phyloP scores from a whole-genome alignment of 2,329 filamentous ascomycete genomes.

The Trematosphaeria pertusa region DNA sequence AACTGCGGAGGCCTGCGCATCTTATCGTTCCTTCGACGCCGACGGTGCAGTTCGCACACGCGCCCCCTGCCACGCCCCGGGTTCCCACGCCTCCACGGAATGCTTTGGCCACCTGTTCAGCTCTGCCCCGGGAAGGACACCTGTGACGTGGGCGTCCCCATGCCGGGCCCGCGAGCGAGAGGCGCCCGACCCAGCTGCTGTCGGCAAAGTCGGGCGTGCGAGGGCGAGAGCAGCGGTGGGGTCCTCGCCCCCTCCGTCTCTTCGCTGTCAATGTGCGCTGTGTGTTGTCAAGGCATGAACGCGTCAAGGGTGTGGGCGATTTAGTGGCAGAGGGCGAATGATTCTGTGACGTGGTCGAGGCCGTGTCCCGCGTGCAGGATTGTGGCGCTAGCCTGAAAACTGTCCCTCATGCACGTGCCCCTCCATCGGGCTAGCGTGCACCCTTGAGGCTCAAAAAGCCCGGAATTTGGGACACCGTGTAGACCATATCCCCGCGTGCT shows the following conservation, averaged over 20 bases:
- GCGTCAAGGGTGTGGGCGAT: constrained; percentile 2
- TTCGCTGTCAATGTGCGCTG: constrained; percentile 13
- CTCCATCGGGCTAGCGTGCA: not conserved
- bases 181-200: constrained; percentile 1
- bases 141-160: not conserved
- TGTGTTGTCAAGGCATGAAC: constrained; percentile 11
- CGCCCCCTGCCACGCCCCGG: constrained; percentile 3
- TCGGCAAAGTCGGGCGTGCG: constrained; percentile 4
- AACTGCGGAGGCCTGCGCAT: constrained; percentile 8
- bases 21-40: constrained; percentile 8
- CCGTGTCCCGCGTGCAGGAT: too few relatives aligned
- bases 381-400: not conserved
- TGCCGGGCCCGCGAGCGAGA: constrained; percentile 1
- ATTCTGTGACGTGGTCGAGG: constrained; percentile 6
- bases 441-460: constrained; percentile 1
- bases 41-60: not conserved
- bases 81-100: not conserved
- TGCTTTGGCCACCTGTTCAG: constrained; percentile 21
- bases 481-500: too few relatives aligned
- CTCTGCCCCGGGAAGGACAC: not conserved
- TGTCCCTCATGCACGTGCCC: not conserved
- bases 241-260: constrained; percentile 3
- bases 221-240: constrained; percentile 8
- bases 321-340: not conserved
- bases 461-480: not conserved